A percentile compares a stretch with the other conserved stretches of the same genome.
These are phyloP conservation scores for Zygosaccharomyces kombuchaensis DNA, from an alignment of 805 yeast species.

Conservation along the genomic window DNA sequence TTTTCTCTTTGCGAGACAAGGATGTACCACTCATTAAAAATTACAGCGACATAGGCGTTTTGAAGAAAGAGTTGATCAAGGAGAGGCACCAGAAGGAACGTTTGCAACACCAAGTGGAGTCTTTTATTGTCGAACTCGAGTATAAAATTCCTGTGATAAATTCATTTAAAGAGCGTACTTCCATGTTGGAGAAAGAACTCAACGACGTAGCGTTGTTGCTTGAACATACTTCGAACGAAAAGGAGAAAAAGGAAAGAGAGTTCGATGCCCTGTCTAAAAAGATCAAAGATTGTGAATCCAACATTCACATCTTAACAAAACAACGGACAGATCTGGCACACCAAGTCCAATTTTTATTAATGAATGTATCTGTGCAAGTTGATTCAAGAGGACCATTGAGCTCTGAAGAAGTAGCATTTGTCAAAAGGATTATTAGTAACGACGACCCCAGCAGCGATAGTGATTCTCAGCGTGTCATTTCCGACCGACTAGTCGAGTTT, in stretches of 20 bases:
- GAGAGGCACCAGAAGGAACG: constrained; percentile 70
- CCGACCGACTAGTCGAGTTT: constrained; percentile 71
- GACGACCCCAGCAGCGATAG: constrained; percentile 39
- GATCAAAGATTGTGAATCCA: constrained; percentile 33
- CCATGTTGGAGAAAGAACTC: constrained; percentile 52
- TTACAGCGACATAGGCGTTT: constrained; percentile 57
- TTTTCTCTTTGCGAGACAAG: constrained; percentile 11
- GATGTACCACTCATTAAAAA: constrained; percentile 26
- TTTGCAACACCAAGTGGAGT: constrained; percentile 65
- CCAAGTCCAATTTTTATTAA: constrained; percentile 72
- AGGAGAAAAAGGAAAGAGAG: constrained; percentile 36
- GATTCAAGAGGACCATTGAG: constrained; percentile 59
- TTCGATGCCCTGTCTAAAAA: constrained; percentile 21
- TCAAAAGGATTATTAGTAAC: constrained; percentile 46
- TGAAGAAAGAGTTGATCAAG: constrained; percentile 60
- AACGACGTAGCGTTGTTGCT: constrained; percentile 50
- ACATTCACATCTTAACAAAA: constrained; percentile 43
- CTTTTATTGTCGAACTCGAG: constrained; percentile 71
- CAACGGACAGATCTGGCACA: constrained; percentile 71
- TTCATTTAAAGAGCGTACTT: constrained; percentile 59
- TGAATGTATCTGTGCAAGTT: constrained; percentile 57
- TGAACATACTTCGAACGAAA: constrained; percentile 50
- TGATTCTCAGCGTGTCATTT: constrained; percentile 69
- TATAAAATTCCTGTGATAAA: constrained; percentile 69
- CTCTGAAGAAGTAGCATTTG: constrained; percentile 57